Evolutionary conservation across 176 grass and related monocot genomes (phyloP), one percentile per base, ranked within the genome.

Genomic region (Rhynchospora breviuscula): DNA sequence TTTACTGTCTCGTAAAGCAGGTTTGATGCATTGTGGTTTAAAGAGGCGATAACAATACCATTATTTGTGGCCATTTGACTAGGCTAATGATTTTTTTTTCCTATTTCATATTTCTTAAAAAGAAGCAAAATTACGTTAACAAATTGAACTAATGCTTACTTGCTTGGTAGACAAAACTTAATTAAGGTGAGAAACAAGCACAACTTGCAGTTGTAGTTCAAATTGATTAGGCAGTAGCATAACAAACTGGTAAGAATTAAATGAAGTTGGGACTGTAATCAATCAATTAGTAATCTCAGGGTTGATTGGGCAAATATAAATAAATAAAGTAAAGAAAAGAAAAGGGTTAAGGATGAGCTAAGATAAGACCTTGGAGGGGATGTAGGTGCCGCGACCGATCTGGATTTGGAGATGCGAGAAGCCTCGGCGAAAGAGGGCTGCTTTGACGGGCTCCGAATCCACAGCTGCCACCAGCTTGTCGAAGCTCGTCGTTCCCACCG

Each of bases 401-500:
- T 96, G 93, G 69, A 96, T 91, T 35, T 89, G 17, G 78, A 96
- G 85, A 79, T 91, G 56, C 17, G 93, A 84, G 22, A 89, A 93
- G 19, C 93, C 93, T 60, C 87, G 90, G 60, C 67, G 68, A 44
- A 75, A 68, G 8, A 97, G 87, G n/a, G 89, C 87, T 85, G 85
- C 87, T 70, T 87, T 97, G 7, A 97, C 85, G 67, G 83, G 65
- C 3, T 80, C 33, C 19, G 93, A 93, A 79, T 93, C 89, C 22
- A 88, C 89, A 14, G 87, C 89, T 53, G 84, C 84, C 49, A 93
- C 85, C 46, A 97, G 87, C 80, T 91, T 86, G 80, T 97, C 91
- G 1, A 97, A 97, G 82, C 91, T 83, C 53, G 93, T 97, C 53
- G 93, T 97, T 21, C 93, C 93, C 45, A 97, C 93, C 7, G 93